Evolutionary conservation across 306 rosid genomes (phyloP), one percentile per base, ranked within the genome.

Genomic region (Acacia confusa): DNA sequence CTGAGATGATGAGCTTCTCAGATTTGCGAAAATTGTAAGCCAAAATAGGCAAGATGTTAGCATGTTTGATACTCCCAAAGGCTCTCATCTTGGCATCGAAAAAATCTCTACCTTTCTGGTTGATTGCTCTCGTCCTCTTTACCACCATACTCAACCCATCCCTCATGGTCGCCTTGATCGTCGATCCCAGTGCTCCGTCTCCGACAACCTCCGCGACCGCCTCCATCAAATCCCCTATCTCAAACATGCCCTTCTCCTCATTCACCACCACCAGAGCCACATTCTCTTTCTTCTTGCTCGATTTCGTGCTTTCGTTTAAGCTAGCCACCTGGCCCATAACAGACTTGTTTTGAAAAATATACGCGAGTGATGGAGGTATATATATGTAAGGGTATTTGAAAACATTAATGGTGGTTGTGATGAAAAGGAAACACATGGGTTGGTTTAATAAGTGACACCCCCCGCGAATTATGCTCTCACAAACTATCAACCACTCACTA

Each of bases 151-250:
- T 84, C 70, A 92, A 17, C 52, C 98, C 98, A 3, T 27, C 83
- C 0, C 76, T 8, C 94, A 94, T 86, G 10, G 89, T 86, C 0
- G 97, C 97, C 78, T 91, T 96, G 36, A 92, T 93, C 0, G 97
- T 88, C 1, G 98, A 96, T 0, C 98, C 98, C 85, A 94, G 38
- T 3, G 83, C 92, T 0, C 98, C 98, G 3, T 86, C 90, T 61
- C 99, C 99, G 0, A 96, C 69, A 50, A 96, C 93, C 87, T 96
- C 99, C 2, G 97, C 99, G 1, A 92, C 85, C 0, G 99, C 97
- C 86, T 91, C 93, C 99, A 93, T 93, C 91, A 96, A 60, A 82
- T 96, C 99, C 36, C 87, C 76, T 81, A 93, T 15, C 63, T 94
- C 98, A 72, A 96, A 92, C 4, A 66, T 17, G 0, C 98, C 97